Evolutionary conservation across 2,329 filamentous ascomycete species (phyloP).

Genomic region (Domatiomyces globalis): DNA sequence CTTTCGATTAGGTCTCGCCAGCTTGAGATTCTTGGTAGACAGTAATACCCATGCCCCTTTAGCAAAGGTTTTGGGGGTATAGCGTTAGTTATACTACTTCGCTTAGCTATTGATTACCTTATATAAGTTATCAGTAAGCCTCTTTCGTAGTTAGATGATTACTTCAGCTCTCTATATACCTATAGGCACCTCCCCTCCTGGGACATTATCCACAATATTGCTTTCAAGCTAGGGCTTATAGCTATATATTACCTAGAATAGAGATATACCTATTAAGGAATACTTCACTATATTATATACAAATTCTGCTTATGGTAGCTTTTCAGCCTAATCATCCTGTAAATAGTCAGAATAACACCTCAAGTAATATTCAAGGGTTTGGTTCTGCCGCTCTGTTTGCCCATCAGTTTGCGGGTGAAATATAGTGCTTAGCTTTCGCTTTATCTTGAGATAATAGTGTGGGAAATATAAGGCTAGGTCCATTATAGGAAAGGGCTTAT

Average conservation of each 20-base stretch:
- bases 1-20: not conserved
- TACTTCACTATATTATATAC: not conserved
- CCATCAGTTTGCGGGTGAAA: constrained; percentile 7
- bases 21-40: not conserved
- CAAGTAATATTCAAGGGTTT: constrained; percentile 6
- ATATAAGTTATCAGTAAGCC: too few species aligned
- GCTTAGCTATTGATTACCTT: too few species aligned
- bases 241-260: not conserved
- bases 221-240: not conserved
- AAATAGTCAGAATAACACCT: constrained; percentile 3
- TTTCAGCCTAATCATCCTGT: constrained; percentile 2
- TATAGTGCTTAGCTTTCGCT: constrained; percentile 2
- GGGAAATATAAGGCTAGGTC: too few species aligned
- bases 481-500: too few species aligned
- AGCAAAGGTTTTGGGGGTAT: not conserved
- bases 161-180: too few species aligned
- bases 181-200: too few species aligned
- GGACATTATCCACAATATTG: too few species aligned
- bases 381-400: constrained; percentile 5
- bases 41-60: not conserved
- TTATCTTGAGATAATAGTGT: too few species aligned
- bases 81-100: not conserved
- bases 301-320: not conserved
- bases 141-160: too few species aligned
- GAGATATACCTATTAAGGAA: not conserved